Conservation (phyloP, 225 moss, liverwort and hornwort genomes). For the Polytrichum commune region DNA sequence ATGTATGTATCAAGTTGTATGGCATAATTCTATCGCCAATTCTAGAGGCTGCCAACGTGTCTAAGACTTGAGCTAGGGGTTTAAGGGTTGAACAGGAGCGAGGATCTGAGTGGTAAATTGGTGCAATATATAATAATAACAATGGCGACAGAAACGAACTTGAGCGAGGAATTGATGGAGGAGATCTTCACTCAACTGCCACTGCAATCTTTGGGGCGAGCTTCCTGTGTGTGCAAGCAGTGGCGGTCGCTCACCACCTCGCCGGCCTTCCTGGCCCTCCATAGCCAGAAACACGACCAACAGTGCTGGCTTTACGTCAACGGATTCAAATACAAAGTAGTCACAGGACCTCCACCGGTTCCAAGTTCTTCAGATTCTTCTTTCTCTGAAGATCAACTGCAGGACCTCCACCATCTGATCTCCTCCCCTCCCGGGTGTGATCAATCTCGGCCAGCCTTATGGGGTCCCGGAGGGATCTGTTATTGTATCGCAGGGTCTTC, state of each 20-base stretch:
- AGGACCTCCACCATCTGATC: neutral
- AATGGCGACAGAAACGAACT: no score
- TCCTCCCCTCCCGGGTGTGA: neutral
- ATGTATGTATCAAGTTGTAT: no score
- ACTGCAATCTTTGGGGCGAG: neutral
- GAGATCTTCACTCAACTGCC: slow-evolving; percentile 21
- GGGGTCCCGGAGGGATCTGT: slow-evolving; percentile 31
- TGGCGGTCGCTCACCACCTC: slow-evolving; percentile 31
- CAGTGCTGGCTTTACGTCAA: slow-evolving; percentile 44
- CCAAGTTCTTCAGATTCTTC: neutral
- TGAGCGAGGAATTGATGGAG: slow-evolving; percentile 5
- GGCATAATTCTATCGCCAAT: no score
- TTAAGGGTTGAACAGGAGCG: no score
- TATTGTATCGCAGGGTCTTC: slow-evolving; percentile 10
- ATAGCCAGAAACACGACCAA: slow-evolving; percentile 25
- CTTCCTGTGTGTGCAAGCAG: slow-evolving; percentile 28
- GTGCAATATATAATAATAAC: no score
- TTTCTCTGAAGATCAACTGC: no score
- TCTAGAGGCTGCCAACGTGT: no score
- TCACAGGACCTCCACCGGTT: slow-evolving; percentile 11
- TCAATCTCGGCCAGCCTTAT: neutral
- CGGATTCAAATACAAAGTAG: slow-evolving; percentile 17
- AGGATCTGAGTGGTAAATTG: no score
- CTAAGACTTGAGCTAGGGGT: no score
- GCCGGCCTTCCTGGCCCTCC: slow-evolving; percentile 18